phyloP scores from a whole-genome alignment of 805 yeast species.

The Jamesozyma rosinii region DNA sequence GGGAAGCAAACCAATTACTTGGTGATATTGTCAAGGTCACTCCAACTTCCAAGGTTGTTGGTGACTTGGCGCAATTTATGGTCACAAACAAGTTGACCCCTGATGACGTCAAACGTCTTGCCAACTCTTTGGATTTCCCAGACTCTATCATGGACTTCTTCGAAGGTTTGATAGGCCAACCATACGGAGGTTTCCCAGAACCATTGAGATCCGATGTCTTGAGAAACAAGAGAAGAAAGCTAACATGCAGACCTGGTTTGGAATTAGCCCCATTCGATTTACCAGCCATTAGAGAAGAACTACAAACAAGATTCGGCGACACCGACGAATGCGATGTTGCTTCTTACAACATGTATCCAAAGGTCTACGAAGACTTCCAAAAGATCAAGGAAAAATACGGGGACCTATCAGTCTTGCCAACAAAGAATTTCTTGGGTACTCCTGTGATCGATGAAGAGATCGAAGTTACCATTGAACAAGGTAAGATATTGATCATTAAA shows the following conservation, averaged over 20 bases:
- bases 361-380: constrained; percentile 84
- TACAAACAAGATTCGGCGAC: constrained; percentile 66
- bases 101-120: constrained; percentile 81
- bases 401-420: constrained; percentile 89
- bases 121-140: constrained; percentile 92
- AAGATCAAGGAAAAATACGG: constrained; percentile 70
- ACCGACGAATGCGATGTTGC: constrained; percentile 86
- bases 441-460: constrained; percentile 84
- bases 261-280: constrained; percentile 79
- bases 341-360: constrained; percentile 94
- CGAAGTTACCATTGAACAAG: constrained; percentile 82
- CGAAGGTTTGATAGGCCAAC: constrained; percentile 98
- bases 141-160: constrained; percentile 96
- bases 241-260: constrained; percentile 86
- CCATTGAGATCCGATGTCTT: constrained; percentile 89
- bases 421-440: constrained; percentile 80
- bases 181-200: constrained; percentile 99
- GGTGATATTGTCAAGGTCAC: constrained; percentile 98
- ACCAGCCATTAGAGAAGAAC: constrained; percentile 58
- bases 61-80: constrained; percentile 99
- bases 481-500: constrained; percentile 86
- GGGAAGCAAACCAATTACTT: constrained; percentile 77
- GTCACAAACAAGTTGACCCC: constrained; percentile 83
- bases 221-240: constrained; percentile 84
- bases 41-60: constrained; percentile 99